Percentiles rank a stretch among this genome's conserved stretches.
Conservation (phyloP, 202 grass and related monocot species). For the Setaria viridis region DNA sequence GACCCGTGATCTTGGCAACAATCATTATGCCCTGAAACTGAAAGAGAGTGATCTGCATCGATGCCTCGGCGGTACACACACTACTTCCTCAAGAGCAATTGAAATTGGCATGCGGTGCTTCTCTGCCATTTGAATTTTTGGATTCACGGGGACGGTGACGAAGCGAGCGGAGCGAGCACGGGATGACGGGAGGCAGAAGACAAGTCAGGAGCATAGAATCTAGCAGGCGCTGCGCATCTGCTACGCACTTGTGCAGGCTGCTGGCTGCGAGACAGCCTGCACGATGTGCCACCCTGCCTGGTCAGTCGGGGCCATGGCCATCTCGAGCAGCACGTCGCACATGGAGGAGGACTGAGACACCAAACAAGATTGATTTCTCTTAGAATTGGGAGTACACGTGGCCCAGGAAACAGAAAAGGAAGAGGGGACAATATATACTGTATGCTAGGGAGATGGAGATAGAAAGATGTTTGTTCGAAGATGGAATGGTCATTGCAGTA, state of each 20-base stretch:
- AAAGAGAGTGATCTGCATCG: not conserved
- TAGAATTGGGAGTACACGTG: no score
- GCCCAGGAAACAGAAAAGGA: no score
- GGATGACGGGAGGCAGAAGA: not conserved
- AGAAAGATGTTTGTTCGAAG: no score
- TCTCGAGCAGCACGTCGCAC: conserved; percentile 6
- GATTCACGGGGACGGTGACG: not conserved
- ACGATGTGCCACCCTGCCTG: conserved; percentile 2
- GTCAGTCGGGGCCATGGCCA: not conserved
- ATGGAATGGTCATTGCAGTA: no score
- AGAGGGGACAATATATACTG: no score
- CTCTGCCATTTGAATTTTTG: not conserved
- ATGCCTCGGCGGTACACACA: not conserved
- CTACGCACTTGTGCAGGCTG: no score
- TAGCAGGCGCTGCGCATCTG: not conserved
- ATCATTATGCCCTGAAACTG: not conserved
- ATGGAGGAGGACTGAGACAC: not conserved
- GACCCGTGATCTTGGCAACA: not conserved
- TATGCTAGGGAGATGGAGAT: no score
- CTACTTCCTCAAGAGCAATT: not conserved
- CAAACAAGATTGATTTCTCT: no score
- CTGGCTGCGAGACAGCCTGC: not conserved
- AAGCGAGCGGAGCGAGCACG: not conserved
- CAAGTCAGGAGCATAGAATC: not conserved
- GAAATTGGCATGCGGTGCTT: not conserved